Evolutionary conservation across 495 filamentous ascomycete species (phyloP), one percentile per base, ranked within the genome.

Genomic region (Xylaria grammica): DNA sequence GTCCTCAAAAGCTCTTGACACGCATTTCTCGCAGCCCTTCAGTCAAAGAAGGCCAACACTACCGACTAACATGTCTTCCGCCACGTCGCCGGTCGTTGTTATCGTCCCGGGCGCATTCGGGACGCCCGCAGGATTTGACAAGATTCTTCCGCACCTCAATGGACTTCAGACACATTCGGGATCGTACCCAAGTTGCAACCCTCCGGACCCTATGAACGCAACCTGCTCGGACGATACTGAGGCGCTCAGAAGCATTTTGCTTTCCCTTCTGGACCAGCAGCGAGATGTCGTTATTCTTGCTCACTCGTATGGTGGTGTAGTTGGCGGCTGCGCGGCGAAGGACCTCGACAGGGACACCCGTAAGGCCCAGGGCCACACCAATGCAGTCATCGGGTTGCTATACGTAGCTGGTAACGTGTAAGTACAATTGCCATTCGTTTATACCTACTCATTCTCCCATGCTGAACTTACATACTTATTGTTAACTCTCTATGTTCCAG

Each of bases 291-390:
- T 63, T 2, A 36, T 63, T 30, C 50, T 63, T 20, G 60, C 60
- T 5, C 60, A 63, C 29, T 63, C 60, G 10, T 63, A 55, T 48
- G 60, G 60, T 4, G 60, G 60, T 32, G 38, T 55, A 10, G 60
- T 63, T 19, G 60, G 50, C 8, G 60, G 50, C 4, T 50, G 60
- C 4, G 60, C 60, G 5, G 60, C 60, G 9, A 63, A 63, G n/a
- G 51, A 27, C 5, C 51, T 63, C 24, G 60, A 63, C 24, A 56
- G 11, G 30, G 49, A 63, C 5, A 55, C 17, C n/a, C 60, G 60
- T n/a, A 26, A 48, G 19, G 38, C 36, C 3, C 24, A 46, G 38
- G 50, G 40, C 20, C 13, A 54, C 9, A 15, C 13, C 2, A 55
- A 10, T 34, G 60, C 50, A 7, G 51, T 63, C 1, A 7, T 63